Conservation (phyloP, 169 alveolate genomes). For the Eimeria falciformis region DNA sequence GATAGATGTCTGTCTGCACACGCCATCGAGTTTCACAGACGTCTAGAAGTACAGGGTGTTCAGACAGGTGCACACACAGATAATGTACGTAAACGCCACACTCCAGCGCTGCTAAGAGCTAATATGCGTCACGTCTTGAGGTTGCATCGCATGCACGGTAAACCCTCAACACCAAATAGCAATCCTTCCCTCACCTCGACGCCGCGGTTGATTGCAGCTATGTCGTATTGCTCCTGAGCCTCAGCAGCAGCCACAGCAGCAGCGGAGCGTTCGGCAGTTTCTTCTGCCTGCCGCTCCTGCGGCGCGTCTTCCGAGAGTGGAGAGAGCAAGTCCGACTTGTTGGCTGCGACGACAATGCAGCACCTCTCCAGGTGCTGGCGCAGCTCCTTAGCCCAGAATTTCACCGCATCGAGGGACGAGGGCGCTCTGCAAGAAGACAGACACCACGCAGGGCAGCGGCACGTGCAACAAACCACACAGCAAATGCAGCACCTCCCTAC, state of each 20-base stretch:
- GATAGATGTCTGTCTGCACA: too few relatives aligned
- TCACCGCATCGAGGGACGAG: slow-evolving; percentile 82
- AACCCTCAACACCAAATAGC: slow-evolving; percentile 19
- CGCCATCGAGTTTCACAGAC: too few relatives aligned
- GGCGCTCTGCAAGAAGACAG: slow-evolving; percentile 66
- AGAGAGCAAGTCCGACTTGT: slow-evolving; percentile 83
- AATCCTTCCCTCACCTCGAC: slow-evolving; percentile 60
- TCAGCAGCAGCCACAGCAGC: background rate
- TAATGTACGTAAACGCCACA: too few relatives aligned
- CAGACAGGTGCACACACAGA: too few relatives aligned
- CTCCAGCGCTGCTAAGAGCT: too few relatives aligned
- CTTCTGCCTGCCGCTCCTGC: slow-evolving; percentile 16
- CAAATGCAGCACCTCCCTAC: too few relatives aligned
- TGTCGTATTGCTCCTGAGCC: background rate
- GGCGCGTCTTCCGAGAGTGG: background rate
- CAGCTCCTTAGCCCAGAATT: slow-evolving; percentile 85
- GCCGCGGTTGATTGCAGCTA: slow-evolving; percentile 51
- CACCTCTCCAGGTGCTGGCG: slow-evolving; percentile 82
- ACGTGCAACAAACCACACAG: too few relatives aligned
- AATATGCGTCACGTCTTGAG: too few relatives aligned
- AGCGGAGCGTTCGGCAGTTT: background rate
- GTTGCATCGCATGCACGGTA: background rate
- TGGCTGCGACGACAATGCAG: slow-evolving; percentile 85
- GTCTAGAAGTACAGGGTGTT: too few relatives aligned
- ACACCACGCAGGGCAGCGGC: background rate